Base-by-base conservation (phyloP, 768 basidiomycete genomes). In the Podaxis mareebaensis region DNA sequence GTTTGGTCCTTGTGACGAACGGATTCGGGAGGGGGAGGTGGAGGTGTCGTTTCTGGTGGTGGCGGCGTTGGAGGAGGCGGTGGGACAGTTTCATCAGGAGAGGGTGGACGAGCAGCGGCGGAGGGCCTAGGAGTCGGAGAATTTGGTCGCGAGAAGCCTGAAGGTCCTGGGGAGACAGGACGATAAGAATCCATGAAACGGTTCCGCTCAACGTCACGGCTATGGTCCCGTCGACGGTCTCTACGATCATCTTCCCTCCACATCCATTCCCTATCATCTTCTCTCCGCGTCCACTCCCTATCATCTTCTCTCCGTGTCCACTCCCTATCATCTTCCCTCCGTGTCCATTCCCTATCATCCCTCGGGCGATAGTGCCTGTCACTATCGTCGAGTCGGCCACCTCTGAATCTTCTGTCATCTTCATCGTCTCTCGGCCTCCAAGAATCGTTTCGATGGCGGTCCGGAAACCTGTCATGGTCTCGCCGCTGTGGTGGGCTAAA, bases 401-500 rank as follows among this genome's bases (percentile, higher is more conserved):
- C 75, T 56, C 70, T 62, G 48, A 38, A 52, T 33, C 75, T 75
- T 62, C 76, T 65, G 42, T 74, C 70, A 65, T 70, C 67, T 49
- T 75, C 76, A 63, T 61, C 67, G 38, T 67, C 73, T 53, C 72
- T 68, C 51, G 75, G 71, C 66, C 80, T 69, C 51, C 65, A 51
- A n/a, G 40, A 42, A 46, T 61, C 60, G 28, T 57, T 64, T 49
- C 64, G 39, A 8, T 64, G 61, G 13, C 70, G 67, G 48, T 79
- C 77, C 52, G 77, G 73, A 49, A 65, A 52, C 61, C 72, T 67
- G 51, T 70, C 78, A 13, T 73, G 63, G 57, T 69, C 72, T 61
- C 76, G 72, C 49, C 77, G 74, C 46, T 74, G 75, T 12, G 73
- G 71, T 0, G 83, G 81, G 13, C 78, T 82, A 65, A 79, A 81